Percentiles rank a stretch among this genome's conserved stretches.
These are phyloP conservation scores for Lactuca saligna DNA, from an alignment of 129 eudicot genomes.

Conservation along the genomic window DNA sequence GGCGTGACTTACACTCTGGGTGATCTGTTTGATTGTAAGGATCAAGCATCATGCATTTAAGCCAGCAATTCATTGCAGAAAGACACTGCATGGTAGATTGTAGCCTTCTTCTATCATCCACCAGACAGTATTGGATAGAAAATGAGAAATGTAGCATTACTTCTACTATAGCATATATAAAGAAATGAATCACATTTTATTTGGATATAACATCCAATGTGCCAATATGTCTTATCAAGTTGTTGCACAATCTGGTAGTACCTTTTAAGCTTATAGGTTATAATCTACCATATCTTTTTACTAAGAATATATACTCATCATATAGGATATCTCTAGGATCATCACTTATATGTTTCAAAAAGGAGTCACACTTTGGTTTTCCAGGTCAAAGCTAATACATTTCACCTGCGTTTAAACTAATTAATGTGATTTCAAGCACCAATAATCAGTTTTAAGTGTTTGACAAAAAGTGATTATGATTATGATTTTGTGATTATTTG, in stretches of 20 bases:
- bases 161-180: conserved; percentile 16
- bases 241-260: not conserved
- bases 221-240: conserved; percentile 1
- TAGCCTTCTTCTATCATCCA: conserved; percentile 43
- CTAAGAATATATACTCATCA: not conserved
- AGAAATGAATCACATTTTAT: not conserved
- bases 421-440: not conserved
- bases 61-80: conserved; percentile 98
- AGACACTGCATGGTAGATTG: conserved; percentile 72
- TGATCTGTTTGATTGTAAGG: conserved; percentile 96
- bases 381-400: too few relatives aligned
- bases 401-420: not conserved
- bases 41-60: conserved; percentile 84
- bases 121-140: conserved; percentile 34
- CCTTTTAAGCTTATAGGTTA: not conserved
- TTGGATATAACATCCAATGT: not conserved
- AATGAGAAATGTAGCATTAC: conserved; percentile 31
- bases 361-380: too few relatives aligned
- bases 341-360: too few relatives aligned
- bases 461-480: not conserved
- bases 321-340: too few relatives aligned
- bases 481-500: too few relatives aligned
- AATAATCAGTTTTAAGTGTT: not conserved
- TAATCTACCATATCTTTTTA: too few relatives aligned
- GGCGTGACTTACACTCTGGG: conserved; percentile 90